Conservation (phyloP, 441 rosid genomes). For the Euphorbia corollata region DNA sequence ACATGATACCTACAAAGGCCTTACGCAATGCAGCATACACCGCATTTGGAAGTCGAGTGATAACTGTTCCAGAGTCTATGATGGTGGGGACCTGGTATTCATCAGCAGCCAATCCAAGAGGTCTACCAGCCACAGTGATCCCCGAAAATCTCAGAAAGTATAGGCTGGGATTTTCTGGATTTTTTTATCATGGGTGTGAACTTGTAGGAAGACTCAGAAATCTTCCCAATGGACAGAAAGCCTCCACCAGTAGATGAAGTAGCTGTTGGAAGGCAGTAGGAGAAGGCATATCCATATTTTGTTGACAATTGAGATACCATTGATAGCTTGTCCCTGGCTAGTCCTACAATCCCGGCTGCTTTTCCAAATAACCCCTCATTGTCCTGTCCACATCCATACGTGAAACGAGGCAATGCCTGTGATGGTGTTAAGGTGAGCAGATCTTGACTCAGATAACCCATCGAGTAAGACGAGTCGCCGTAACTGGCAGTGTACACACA, state of each 20-base stretch:
- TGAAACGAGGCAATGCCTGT: constrained; percentile 25
- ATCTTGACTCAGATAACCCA: constrained; percentile 39
- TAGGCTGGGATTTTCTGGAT: constrained; percentile 22
- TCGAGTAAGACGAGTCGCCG: constrained; percentile 36
- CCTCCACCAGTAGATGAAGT: constrained; percentile 22
- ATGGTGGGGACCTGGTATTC: constrained; percentile 31
- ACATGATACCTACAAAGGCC: constrained; percentile 34
- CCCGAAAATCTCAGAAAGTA: constrained; percentile 30
- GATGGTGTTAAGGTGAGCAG: constrained; percentile 28
- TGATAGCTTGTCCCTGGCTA: constrained; percentile 37
- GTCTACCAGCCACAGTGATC: constrained; percentile 28
- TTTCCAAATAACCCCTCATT: constrained; percentile 32
- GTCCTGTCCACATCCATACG: constrained; percentile 42
- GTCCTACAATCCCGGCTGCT: constrained; percentile 40
- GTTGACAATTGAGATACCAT: constrained; percentile 27
- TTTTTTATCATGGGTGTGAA: constrained; percentile 28
- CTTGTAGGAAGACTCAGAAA: constrained; percentile 21
- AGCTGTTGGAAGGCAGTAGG: constrained; percentile 43
- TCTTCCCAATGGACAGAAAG: constrained; percentile 23
- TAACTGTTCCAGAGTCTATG: constrained; percentile 48
- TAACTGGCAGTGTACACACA: constrained; percentile 37
- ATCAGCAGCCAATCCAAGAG: constrained; percentile 21
- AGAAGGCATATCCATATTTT: constrained; percentile 28
- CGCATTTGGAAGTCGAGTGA: constrained; percentile 39
- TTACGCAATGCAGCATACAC: constrained; percentile 26